Conservation (phyloP, 192 early-diverging fungal species). For the Linderina pennispora region DNA sequence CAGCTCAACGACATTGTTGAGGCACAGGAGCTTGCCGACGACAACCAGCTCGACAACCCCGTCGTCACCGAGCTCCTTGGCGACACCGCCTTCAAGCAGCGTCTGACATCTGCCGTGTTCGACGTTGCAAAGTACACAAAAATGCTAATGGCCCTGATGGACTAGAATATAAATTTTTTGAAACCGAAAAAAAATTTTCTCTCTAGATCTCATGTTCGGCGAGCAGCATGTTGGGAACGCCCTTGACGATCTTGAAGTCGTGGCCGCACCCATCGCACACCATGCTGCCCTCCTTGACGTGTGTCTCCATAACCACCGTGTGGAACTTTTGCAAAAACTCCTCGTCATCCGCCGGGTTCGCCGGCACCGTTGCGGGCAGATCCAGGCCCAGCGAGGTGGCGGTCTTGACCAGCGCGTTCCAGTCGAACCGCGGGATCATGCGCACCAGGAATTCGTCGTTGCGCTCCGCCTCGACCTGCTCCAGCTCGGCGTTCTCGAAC, state of each 20-base stretch:
- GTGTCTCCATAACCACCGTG: conserved; percentile 76
- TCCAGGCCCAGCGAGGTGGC: conserved; percentile 50
- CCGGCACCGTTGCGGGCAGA: conserved; percentile 26
- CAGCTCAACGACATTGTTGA: conserved; percentile 48
- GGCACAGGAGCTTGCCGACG: conserved; percentile 40
- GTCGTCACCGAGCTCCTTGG: conserved; percentile 48
- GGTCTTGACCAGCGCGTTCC: conserved; percentile 59
- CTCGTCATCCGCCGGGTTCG: conserved; percentile 22
- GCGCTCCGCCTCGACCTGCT: conserved; percentile 81
- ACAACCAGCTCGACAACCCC: conserved; percentile 41
- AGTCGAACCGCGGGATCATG: conserved; percentile 80
- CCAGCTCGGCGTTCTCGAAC: conserved; percentile 75
- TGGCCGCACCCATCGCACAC: conserved; percentile 84
- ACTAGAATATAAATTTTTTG: too few species aligned
- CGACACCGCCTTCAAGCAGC: conserved; percentile 71
- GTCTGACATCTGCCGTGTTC: conserved; percentile 75
- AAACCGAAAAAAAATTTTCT: too few species aligned
- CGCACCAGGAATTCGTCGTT: conserved; percentile 78
- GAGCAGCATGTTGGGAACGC: conserved; percentile 90
- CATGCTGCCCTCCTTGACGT: conserved; percentile 86
- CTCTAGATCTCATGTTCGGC: conserved; percentile 70
- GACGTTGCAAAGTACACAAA: conserved; percentile 90
- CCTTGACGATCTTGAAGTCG: conserved; percentile 86
- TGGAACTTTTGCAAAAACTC: conserved; percentile 66
- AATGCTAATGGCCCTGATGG: conserved; percentile 71